These are phyloP conservation scores for Clathrus columnatus DNA, from an alignment of 768 basidiomycete genomes.

Conservation along the genomic window DNA sequence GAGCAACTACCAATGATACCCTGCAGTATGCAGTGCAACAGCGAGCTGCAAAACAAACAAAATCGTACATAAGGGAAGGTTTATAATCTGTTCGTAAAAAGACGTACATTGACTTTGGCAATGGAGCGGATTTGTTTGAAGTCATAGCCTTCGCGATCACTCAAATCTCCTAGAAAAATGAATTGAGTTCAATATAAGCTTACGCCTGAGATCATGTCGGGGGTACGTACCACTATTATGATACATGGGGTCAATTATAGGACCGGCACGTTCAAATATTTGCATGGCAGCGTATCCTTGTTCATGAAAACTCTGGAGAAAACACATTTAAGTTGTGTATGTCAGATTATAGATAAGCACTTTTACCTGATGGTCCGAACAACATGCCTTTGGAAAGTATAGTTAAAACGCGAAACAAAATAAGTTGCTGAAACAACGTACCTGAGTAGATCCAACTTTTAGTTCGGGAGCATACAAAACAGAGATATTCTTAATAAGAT, in stretches of 20 bases:
- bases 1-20: too few species aligned
- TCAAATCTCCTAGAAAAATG: slow-evolving; percentile 54
- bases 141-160: slow-evolving; percentile 73
- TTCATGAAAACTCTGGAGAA: slow-evolving; percentile 61
- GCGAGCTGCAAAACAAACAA: neutral
- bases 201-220: slow-evolving; percentile 1
- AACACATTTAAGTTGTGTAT: neutral
- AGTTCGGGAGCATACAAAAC: slow-evolving; percentile 76
- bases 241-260: slow-evolving; percentile 84
- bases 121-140: slow-evolving; percentile 75
- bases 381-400: slow-evolving; percentile 52
- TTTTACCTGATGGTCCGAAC: slow-evolving; percentile 80
- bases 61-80: neutral
- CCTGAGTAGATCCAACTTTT: slow-evolving; percentile 55
- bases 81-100: neutral
- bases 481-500: slow-evolving; percentile 68
- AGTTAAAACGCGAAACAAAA: slow-evolving; percentile 14
- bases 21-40: neutral
- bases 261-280: slow-evolving; percentile 81
- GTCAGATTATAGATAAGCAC: neutral
- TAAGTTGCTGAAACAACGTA: slow-evolving; percentile 23
- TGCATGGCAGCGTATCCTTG: slow-evolving; percentile 83
- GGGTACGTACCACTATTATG: slow-evolving; percentile 59
- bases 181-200: slow-evolving; percentile 2
- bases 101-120: slow-evolving; percentile 74